Evolutionary conservation across 176 grass and related monocot genomes (phyloP).

Genomic region (Chloris gayana): DNA sequence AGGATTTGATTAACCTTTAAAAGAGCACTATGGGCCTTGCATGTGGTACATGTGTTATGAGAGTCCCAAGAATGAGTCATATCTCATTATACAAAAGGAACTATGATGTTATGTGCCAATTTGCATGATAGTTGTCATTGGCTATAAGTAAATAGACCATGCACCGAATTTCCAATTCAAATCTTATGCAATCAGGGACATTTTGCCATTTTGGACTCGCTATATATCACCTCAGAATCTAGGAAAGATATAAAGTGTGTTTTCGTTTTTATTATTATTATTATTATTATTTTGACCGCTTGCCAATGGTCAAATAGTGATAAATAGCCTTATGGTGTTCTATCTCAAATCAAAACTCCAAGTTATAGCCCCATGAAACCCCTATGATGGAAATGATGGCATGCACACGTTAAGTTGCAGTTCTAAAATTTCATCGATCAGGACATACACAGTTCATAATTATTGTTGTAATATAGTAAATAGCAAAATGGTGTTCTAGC

Average conservation of each 20-base stretch:
- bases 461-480: not conserved
- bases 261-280: not conserved
- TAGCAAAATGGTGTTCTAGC: not conserved
- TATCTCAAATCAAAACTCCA: constrained; percentile 11
- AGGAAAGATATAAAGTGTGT: not conserved
- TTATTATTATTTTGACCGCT: not conserved
- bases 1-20: not conserved
- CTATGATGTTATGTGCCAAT: not conserved
- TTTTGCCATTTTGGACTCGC: not conserved
- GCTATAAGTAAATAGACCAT: not conserved
- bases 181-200: not conserved
- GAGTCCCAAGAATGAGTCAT: not conserved
- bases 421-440: too few species aligned
- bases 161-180: not conserved
- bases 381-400: not conserved
- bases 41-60: constrained; percentile 7
- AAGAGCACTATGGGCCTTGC: not conserved
- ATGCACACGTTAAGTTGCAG: too few species aligned
- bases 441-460: too few species aligned
- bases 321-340: not conserved
- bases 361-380: constrained; percentile 21
- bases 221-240: not conserved
- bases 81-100: not conserved
- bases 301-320: constrained; percentile 1
- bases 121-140: not conserved